phyloP scores from a whole-genome alignment of 805 yeast genomes.

The Kodamaea hsintzibuensis region DNA sequence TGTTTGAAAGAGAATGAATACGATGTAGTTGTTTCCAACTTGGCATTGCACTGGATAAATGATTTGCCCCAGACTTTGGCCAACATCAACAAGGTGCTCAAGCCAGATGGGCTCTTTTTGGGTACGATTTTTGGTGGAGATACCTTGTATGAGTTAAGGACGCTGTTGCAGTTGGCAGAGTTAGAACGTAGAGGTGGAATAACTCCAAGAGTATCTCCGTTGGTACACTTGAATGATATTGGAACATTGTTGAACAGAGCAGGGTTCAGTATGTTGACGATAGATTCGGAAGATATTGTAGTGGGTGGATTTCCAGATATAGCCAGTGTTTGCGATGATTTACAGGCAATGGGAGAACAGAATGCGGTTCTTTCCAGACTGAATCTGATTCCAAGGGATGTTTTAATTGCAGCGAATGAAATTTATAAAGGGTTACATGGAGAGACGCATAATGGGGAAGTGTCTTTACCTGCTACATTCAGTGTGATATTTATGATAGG shows the following conservation, averaged over 20 bases:
- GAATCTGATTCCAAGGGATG: slow-evolving; percentile 49
- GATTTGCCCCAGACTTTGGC: slow-evolving; percentile 69
- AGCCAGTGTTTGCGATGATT: slow-evolving; percentile 63
- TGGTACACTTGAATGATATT: slow-evolving; percentile 75
- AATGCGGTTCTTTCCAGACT: slow-evolving; percentile 62
- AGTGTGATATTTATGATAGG: slow-evolving; percentile 83
- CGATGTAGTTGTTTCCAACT: slow-evolving; percentile 73
- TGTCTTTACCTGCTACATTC: slow-evolving; percentile 75
- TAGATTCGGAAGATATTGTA: slow-evolving; percentile 80
- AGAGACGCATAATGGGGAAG: slow-evolving; percentile 48
- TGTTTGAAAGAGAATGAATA: slow-evolving; percentile 42
- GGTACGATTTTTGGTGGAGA: slow-evolving; percentile 85
- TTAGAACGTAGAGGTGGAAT: slow-evolving; percentile 77
- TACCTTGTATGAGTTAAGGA: slow-evolving; percentile 78
- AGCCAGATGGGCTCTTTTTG: slow-evolving; percentile 81
- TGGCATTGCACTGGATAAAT: slow-evolving; percentile 83
- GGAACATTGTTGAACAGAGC: slow-evolving; percentile 73
- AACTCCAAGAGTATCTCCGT: slow-evolving; percentile 78
- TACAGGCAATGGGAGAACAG: slow-evolving; percentile 83
- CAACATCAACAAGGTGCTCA: slow-evolving; percentile 56
- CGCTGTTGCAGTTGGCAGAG: slow-evolving; percentile 80
- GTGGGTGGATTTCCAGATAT: slow-evolving; percentile 76
- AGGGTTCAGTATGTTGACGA: slow-evolving; percentile 76
- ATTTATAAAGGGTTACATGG: slow-evolving; percentile 75
- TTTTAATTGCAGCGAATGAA: slow-evolving; percentile 72